phyloP scores from a whole-genome alignment of 345 rosid species.

The Angophora floribunda region DNA sequence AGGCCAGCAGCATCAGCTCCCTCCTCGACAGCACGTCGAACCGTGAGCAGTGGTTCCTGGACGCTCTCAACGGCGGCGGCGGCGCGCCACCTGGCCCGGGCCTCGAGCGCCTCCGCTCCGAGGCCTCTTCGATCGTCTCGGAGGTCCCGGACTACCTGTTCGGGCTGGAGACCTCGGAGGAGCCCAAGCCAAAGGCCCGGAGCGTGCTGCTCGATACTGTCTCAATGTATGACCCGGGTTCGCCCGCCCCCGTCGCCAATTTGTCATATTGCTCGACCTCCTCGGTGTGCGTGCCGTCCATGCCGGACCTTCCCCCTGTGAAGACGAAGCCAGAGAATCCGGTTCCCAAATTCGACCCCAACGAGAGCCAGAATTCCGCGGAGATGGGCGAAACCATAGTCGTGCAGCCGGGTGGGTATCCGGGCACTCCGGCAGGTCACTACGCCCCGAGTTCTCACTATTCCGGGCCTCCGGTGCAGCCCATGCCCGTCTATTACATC shows the following conservation, averaged over 20 bases:
- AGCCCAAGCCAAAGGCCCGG: slow-evolving; percentile 36
- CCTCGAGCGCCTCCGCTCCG: slow-evolving; percentile 77
- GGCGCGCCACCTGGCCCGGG: slow-evolving; percentile 26
- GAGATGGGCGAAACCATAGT: slow-evolving; percentile 23
- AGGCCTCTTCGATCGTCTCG: slow-evolving; percentile 77
- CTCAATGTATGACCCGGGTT: slow-evolving; percentile 78
- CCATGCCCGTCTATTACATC: slow-evolving; percentile 58
- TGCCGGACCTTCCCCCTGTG: slow-evolving; percentile 69
- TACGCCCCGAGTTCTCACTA: slow-evolving; percentile 46
- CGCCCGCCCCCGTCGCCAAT: slow-evolving; percentile 66
- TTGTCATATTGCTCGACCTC: slow-evolving; percentile 68
- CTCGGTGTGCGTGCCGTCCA: slow-evolving; percentile 36
- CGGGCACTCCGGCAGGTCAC: slow-evolving; percentile 49
- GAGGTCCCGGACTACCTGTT: slow-evolving; percentile 90
- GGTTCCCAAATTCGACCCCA: slow-evolving; percentile 10
- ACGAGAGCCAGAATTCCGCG: slow-evolving; percentile 4
- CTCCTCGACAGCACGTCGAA: slow-evolving; percentile 78
- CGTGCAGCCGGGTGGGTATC: slow-evolving; percentile 24
- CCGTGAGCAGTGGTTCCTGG: slow-evolving; percentile 89
- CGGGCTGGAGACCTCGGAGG: slow-evolving; percentile 77
- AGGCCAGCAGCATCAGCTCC: slow-evolving; percentile 70
- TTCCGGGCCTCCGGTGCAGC: slow-evolving; percentile 34
- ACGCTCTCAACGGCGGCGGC: slow-evolving; percentile 59
- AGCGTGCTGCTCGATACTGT: slow-evolving; percentile 31
- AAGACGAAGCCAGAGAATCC: slow-evolving; percentile 54